phyloP scores from a whole-genome alignment of 2,329 filamentous ascomycete species.

The Phaeomoniella chlamydospora region DNA sequence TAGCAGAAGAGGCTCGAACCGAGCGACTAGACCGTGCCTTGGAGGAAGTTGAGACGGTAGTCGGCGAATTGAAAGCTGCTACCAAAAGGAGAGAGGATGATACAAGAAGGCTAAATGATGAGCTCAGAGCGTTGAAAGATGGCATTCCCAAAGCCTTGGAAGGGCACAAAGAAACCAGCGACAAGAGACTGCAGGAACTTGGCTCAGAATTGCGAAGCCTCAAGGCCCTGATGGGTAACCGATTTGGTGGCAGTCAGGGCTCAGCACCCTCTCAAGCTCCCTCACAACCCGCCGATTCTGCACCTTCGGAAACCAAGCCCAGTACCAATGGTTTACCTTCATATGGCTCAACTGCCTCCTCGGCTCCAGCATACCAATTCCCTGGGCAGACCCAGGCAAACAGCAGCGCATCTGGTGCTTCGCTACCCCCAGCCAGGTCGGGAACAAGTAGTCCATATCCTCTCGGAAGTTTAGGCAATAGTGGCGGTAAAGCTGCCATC shows the following conservation, averaged over 20 bases:
- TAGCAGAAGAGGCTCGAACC: conserved; percentile 70
- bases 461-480: conserved; percentile 28
- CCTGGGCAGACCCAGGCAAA: conserved; percentile 10
- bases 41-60: conserved; percentile 68
- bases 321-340: conserved; percentile 5
- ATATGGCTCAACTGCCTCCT: conserved; percentile 13
- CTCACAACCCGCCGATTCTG: conserved; percentile 5
- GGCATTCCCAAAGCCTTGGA: conserved; percentile 79
- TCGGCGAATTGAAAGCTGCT: conserved; percentile 66
- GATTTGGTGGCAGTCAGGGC: conserved; percentile 26
- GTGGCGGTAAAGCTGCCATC: conserved; percentile 50
- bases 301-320: conserved; percentile 1
- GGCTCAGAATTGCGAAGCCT: conserved; percentile 79
- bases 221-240: conserved; percentile 67
- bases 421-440: conserved; percentile 14
- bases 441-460: conserved; percentile 31
- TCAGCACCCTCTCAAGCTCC: conserved; percentile 4
- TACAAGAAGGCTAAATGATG: conserved; percentile 69
- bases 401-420: neutral
- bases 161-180: conserved; percentile 71
- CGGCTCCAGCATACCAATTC: conserved; percentile 13
- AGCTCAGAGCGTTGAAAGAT: conserved; percentile 69
- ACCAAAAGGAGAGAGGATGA: conserved; percentile 78
- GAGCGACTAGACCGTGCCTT: conserved; percentile 71
- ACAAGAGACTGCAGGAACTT: conserved; percentile 69